These are phyloP conservation scores for Gossypium schwendimanii DNA, from an alignment of 441 rosid species.

Conservation along the genomic window DNA sequence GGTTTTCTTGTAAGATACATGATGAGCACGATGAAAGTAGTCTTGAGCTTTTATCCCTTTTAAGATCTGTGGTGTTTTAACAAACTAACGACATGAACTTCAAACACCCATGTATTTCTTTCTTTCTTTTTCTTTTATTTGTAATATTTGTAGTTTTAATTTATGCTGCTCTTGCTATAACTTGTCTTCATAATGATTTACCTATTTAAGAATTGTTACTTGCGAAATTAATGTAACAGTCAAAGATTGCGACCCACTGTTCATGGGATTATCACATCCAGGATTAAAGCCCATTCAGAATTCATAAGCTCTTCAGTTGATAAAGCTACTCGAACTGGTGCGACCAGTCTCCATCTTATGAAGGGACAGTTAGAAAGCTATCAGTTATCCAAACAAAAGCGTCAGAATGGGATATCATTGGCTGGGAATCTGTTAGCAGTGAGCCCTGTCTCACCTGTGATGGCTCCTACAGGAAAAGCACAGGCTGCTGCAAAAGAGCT, in stretches of 20 bases:
- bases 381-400: constrained; percentile 65
- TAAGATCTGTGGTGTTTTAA: constrained; percentile 7
- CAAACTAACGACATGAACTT: constrained; percentile 11
- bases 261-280: constrained; percentile 86
- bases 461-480: constrained; percentile 98
- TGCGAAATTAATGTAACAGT: constrained; percentile 40
- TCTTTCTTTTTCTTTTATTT: neutral
- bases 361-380: constrained; percentile 68
- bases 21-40: neutral
- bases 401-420: constrained; percentile 66
- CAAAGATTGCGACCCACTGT: constrained; percentile 89
- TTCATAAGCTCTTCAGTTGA: constrained; percentile 50
- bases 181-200: constrained; percentile 10
- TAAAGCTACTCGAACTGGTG: constrained; percentile 44
- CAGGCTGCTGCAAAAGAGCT: constrained; percentile 85
- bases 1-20: neutral
- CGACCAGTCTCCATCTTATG: constrained; percentile 39
- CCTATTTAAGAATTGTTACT: constrained; percentile 17
- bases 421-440: constrained; percentile 69
- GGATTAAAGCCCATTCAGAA: constrained; percentile 72
- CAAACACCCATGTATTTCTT: neutral
- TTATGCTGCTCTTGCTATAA: constrained; percentile 10
- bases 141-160: constrained; percentile 2
- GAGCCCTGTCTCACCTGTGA: constrained; percentile 91
- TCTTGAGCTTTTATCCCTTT: neutral